These are phyloP conservation scores for Salvia hispanica DNA, from an alignment of 257 asterid species.

Conservation along the genomic window DNA sequence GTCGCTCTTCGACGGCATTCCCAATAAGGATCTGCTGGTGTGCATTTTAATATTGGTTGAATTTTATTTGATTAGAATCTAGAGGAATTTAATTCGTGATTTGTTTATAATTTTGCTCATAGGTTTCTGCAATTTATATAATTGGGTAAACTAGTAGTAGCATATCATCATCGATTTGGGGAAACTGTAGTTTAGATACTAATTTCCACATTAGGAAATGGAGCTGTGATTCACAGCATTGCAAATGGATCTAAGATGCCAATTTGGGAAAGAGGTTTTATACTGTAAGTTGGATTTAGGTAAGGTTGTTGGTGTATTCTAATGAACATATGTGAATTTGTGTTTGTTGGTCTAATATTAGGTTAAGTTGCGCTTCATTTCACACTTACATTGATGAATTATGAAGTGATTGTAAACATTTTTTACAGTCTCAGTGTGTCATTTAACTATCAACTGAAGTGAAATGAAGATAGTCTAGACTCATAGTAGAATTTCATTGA, in stretches of 20 bases:
- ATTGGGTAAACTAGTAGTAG: neutral
- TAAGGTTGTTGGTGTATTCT: neutral
- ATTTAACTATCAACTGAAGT: neutral
- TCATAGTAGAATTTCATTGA: neutral
- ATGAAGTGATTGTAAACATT: neutral
- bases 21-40: constrained; percentile 60
- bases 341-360: neutral
- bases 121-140: neutral
- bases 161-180: neutral
- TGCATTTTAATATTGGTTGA: neutral
- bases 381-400: neutral
- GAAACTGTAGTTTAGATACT: neutral
- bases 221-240: neutral
- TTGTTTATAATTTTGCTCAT: constrained; percentile 4
- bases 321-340: neutral
- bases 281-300: neutral
- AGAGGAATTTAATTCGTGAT: constrained; percentile 1
- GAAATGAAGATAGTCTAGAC: neutral
- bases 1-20: constrained; percentile 57
- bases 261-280: neutral
- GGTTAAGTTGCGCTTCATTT: constrained; percentile 1
- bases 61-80: neutral
- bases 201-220: constrained; percentile 10
- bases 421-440: neutral
- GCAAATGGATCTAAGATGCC: neutral